A percentile compares a stretch with the other conserved stretches of the same genome.
phyloP scores from a whole-genome alignment of 1,139 yeast species.

The Pichia sp. region DNA sequence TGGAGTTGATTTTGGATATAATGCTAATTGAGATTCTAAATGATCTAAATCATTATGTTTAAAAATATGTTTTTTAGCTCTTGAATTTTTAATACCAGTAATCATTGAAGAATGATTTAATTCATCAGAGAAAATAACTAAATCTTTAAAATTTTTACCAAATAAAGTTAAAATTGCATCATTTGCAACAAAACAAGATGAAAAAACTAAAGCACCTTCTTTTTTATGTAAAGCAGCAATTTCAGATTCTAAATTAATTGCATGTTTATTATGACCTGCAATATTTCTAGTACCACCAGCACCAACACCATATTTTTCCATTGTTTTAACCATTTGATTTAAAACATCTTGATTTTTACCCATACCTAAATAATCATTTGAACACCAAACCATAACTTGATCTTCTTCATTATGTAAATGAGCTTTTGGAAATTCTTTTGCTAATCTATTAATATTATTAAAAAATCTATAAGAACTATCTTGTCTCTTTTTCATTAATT shows the following conservation, averaged over 20 bases:
- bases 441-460: constrained; percentile 94
- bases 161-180: constrained; percentile 91
- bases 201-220: constrained; percentile 90
- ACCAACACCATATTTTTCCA: constrained; percentile 92
- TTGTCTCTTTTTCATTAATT: constrained; percentile 58
- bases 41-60: constrained; percentile 84
- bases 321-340: constrained; percentile 68
- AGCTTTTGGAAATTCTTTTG: constrained; percentile 87
- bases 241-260: constrained; percentile 78
- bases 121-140: constrained; percentile 89
- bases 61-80: constrained; percentile 82
- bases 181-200: constrained; percentile 94
- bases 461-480: constrained; percentile 94
- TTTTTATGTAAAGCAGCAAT: constrained; percentile 88
- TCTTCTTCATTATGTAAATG: constrained; percentile 70
- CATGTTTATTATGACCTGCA: constrained; percentile 93
- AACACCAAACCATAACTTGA: constrained; percentile 97
- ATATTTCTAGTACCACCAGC: constrained; percentile 99
- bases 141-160: constrained; percentile 83
- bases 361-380: constrained; percentile 95
- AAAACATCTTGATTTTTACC: constrained; percentile 72
- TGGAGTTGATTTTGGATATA: constrained; percentile 78
- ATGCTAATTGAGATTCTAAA: constrained; percentile 69
- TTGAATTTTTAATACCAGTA: constrained; percentile 87
- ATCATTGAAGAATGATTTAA: constrained; percentile 97